A percentile compares a stretch with the other conserved stretches of the same genome.
Conservation (phyloP, 1,284 basidiomycete genomes). For the Ustilago curta region DNA sequence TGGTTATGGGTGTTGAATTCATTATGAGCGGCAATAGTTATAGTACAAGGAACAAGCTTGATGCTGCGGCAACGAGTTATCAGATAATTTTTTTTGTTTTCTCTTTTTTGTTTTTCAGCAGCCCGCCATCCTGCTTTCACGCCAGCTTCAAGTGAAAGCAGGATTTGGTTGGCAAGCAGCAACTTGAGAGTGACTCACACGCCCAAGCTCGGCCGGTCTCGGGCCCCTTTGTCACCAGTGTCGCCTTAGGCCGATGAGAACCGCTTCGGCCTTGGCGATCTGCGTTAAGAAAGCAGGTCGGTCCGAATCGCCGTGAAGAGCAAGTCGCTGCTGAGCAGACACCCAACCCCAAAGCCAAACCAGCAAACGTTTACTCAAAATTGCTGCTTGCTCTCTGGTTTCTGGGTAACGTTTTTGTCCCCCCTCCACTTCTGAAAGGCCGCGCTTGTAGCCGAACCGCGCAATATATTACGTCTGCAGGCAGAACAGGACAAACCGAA, state of each 20-base stretch:
- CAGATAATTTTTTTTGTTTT: too few relatives aligned
- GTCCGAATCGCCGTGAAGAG: neutral
- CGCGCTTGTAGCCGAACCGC: slow-evolving; percentile 9
- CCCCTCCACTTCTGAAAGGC: slow-evolving; percentile 13
- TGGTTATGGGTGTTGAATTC: too few relatives aligned
- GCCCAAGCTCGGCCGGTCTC: neutral
- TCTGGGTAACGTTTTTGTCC: slow-evolving; percentile 8
- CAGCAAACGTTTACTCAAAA: too few relatives aligned
- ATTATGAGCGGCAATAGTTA: neutral
- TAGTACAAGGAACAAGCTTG: too few relatives aligned
- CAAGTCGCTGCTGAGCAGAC: too few relatives aligned
- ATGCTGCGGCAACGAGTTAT: too few relatives aligned
- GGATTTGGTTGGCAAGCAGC: too few relatives aligned
- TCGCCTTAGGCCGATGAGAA: slow-evolving; percentile 6
- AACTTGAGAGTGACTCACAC: neutral
- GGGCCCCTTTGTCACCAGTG: neutral
- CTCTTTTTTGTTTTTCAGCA: too few relatives aligned
- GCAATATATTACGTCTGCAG: neutral
- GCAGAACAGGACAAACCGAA: neutral
- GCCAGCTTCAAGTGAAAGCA: too few relatives aligned
- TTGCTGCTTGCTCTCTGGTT: too few relatives aligned
- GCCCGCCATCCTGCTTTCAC: too few relatives aligned
- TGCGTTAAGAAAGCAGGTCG: neutral
- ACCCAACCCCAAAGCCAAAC: too few relatives aligned
- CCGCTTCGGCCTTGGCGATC: neutral